phyloP scores from a whole-genome alignment of 2,329 filamentous ascomycete species.

The Diaporthe ampelina region DNA sequence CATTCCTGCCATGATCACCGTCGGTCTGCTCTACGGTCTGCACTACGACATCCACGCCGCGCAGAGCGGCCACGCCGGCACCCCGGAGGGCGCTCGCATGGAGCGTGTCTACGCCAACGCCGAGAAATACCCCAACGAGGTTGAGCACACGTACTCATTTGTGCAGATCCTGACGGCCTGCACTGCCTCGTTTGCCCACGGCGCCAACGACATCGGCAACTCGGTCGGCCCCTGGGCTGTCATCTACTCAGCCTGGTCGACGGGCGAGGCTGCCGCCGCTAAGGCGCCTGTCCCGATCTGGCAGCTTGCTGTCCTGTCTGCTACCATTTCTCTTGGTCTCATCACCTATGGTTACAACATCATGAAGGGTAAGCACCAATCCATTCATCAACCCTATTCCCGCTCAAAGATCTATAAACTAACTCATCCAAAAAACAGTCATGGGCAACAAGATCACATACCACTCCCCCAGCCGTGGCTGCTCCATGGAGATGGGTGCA shows the following conservation, averaged over 20 bases:
- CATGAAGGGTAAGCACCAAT: conserved; percentile 75
- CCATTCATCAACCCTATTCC: background rate
- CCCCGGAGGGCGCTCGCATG: conserved; percentile 81
- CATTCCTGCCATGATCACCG: conserved; percentile 76
- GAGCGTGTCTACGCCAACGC: conserved; percentile 74
- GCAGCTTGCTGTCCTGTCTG: conserved; percentile 79
- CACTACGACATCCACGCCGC: conserved; percentile 88
- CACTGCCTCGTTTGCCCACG: conserved; percentile 81
- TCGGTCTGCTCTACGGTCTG: conserved; percentile 77
- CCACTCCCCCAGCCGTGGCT: conserved; percentile 70
- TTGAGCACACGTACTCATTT: conserved; percentile 78
- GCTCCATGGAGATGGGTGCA: conserved; percentile 85
- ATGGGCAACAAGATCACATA: conserved; percentile 88
- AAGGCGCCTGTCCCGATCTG: conserved; percentile 79
- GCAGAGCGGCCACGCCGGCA: conserved; percentile 78
- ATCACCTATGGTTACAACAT: conserved; percentile 87
- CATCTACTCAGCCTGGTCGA: conserved; percentile 77
- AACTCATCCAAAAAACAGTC: conserved; percentile 57
- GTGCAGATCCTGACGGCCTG: conserved; percentile 77
- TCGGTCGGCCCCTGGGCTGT: conserved; percentile 78
- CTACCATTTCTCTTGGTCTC: conserved; percentile 75
- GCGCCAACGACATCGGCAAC: conserved; percentile 83
- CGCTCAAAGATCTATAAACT: conserved; percentile 34
- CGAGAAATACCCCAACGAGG: conserved; percentile 77
- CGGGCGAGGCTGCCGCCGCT: conserved; percentile 70